Conservation (phyloP, 805 yeast genomes). For the Metschnikowia continentalis region DNA sequence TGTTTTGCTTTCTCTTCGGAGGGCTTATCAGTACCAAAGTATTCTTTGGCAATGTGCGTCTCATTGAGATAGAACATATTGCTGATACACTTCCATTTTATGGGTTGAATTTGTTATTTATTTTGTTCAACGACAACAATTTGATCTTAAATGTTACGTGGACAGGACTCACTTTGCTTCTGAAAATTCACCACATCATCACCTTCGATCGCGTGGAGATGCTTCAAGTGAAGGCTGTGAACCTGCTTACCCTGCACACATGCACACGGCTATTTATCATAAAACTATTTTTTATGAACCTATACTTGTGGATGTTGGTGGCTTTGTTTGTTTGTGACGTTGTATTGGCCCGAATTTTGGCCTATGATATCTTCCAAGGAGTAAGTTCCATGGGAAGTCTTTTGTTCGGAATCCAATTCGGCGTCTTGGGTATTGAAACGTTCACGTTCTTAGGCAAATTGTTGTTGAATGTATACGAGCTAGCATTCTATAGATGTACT, state of each 20-base stretch:
- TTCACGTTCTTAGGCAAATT: conserved; percentile 45
- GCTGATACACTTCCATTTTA: conserved; percentile 34
- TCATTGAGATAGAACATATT: conserved; percentile 69
- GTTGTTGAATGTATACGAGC: conserved; percentile 53
- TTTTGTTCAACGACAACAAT: conserved; percentile 61
- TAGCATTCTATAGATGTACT: conserved; percentile 36
- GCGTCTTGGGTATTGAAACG: conserved; percentile 55
- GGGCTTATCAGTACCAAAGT: conserved; percentile 32
- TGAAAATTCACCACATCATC: conserved; percentile 77
- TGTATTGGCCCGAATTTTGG: conserved; percentile 48
- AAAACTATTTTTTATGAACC: conserved; percentile 28
- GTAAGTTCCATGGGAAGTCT: conserved; percentile 53
- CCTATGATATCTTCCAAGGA: conserved; percentile 51
- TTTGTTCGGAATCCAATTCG: conserved; percentile 73
- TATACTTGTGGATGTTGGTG: conserved; percentile 43
- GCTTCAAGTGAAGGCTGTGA: conserved; percentile 26
- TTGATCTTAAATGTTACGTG: conserved; percentile 47
- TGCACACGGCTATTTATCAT: conserved; percentile 24
- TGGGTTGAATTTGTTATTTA: conserved; percentile 49
- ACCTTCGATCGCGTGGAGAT: conserved; percentile 50
- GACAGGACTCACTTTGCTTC: conserved; percentile 26
- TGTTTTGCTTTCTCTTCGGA: conserved; percentile 16
- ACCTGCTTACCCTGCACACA: conserved; percentile 18
- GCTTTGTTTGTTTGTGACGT: conserved; percentile 49
- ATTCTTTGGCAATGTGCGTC: conserved; percentile 71